Conservation (phyloP, 2,329 filamentous ascomycete genomes). For the Cladophialophora bantiana region DNA sequence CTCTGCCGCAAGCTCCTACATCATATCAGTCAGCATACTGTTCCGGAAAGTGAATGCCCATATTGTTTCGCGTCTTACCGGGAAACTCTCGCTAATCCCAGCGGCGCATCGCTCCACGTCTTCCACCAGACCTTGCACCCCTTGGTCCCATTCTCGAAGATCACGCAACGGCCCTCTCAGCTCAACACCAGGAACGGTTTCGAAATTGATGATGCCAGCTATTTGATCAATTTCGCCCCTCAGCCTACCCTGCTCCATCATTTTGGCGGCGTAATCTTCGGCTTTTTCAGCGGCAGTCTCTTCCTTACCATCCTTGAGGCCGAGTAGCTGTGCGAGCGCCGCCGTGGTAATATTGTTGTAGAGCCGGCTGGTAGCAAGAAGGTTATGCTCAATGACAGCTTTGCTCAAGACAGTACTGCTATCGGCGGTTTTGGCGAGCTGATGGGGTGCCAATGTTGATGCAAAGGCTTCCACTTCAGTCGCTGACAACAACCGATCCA, state of each 20-base stretch:
- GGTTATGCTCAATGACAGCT: slow-evolving; percentile 94
- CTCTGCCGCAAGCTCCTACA: slow-evolving; percentile 31
- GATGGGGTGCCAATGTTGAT: slow-evolving; percentile 79
- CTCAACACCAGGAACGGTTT: slow-evolving; percentile 72
- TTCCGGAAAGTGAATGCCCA: neutral
- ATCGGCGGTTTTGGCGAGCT: slow-evolving; percentile 87
- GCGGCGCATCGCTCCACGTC: slow-evolving; percentile 88
- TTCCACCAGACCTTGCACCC: slow-evolving; percentile 84
- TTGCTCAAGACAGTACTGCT: slow-evolving; percentile 91
- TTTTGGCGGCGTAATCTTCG: slow-evolving; percentile 88
- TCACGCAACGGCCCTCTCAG: slow-evolving; percentile 71
- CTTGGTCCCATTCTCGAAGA: slow-evolving; percentile 85
- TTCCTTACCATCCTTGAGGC: slow-evolving; percentile 63
- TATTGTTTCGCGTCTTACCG: slow-evolving; percentile 56
- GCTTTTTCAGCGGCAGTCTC: slow-evolving; percentile 70
- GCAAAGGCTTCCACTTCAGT: slow-evolving; percentile 89
- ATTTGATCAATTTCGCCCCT: slow-evolving; percentile 94
- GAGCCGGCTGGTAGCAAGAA: slow-evolving; percentile 81
- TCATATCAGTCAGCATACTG: slow-evolving; percentile 20
- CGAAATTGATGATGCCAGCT: slow-evolving; percentile 85
- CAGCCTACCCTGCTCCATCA: slow-evolving; percentile 94
- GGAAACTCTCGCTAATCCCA: slow-evolving; percentile 79
- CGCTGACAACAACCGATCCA: slow-evolving; percentile 81
- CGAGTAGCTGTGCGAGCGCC: slow-evolving; percentile 77
- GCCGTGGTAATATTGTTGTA: slow-evolving; percentile 80